Evolutionary conservation across 1,284 basidiomycete species (phyloP), one percentile per base, ranked within the genome.

Genomic region (Pseudozyma sp.): DNA sequence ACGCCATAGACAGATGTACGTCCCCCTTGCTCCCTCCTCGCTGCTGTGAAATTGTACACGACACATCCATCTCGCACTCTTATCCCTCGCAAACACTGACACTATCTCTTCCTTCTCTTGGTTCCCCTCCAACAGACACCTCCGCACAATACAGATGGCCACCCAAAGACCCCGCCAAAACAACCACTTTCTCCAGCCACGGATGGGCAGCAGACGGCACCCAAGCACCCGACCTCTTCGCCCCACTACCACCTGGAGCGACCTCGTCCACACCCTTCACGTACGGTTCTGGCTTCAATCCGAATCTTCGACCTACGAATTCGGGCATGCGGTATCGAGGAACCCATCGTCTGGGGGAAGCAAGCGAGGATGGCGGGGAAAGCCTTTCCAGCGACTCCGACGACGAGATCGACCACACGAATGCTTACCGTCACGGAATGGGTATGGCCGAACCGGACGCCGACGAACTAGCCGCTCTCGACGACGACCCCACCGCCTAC

Each of bases 221-320:
- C 1, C 30, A 54, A 31, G 51, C 58, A 8, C 45, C 54, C 1
- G 33, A 30, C 3, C 42, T 56, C 0, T 65, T 67, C 24, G 1
- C 42, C 1, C 17, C 49, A 4, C 5, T 17, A 14, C 60, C 68
- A 2, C 55, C 69, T 2, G 58, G 51, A 14, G 46, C 65, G 8
- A 37, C 62, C 2, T 87, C 89, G 1, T 83, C 87, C 19, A 89
- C 89, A 1, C 91, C 94, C 5, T 96, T 94, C 89, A 93, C 93
- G 7, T 96, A 92, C 80, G 90, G 91, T 68, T 90, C 90, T 52
- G 91, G 53, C 3, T 68, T 82, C 46, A 82, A 82, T 37, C 79
- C 80, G 1, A 16, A 11, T 1, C 54, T 74, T 2, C 48, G 17
- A 14, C 67, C 71, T 0, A 54, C 39, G 6, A 66, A 68, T 34